Conservation (phyloP, 139 green algal species). For the Micractinium conductrix region DNA sequence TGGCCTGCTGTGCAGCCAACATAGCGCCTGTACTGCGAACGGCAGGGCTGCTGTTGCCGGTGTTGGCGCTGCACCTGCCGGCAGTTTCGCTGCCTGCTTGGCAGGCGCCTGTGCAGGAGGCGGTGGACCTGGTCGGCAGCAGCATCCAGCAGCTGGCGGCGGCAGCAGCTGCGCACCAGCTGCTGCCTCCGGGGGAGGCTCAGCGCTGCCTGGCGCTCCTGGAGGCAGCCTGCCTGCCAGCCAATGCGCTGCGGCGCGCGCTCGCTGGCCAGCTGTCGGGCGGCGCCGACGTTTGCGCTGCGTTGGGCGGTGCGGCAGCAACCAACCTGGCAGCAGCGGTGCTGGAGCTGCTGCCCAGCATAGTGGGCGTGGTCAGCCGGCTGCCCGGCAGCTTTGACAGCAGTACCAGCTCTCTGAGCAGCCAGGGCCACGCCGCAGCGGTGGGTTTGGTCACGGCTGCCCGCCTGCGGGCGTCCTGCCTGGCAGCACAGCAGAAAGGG, state of each 20-base stretch:
- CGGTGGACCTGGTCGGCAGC: background rate
- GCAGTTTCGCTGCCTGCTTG: background rate
- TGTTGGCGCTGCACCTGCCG: background rate
- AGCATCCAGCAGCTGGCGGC: constrained; percentile 2
- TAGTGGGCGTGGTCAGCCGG: background rate
- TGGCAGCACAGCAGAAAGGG: background rate
- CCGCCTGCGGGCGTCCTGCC: background rate
- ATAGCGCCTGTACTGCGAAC: background rate
- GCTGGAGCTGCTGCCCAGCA: background rate
- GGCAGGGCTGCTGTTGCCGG: constrained; percentile 16
- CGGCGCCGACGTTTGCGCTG: background rate
- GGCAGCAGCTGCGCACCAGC: too few species aligned
- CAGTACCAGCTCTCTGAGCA: background rate
- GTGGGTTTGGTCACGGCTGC: constrained; percentile 12
- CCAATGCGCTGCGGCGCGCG: constrained; percentile 7
- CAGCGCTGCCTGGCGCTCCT: background rate
- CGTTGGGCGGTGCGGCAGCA: background rate
- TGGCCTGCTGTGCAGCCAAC: background rate
- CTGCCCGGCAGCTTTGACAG: background rate
- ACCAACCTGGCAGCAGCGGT: background rate
- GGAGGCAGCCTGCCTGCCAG: constrained; percentile 2
- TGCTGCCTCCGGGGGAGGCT: background rate
- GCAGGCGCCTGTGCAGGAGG: background rate
- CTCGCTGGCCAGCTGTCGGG: constrained; percentile 4
- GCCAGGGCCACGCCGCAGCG: constrained; percentile 29